Conservation (phyloP, 83 land plant genomes). For the Thuja plicata region DNA sequence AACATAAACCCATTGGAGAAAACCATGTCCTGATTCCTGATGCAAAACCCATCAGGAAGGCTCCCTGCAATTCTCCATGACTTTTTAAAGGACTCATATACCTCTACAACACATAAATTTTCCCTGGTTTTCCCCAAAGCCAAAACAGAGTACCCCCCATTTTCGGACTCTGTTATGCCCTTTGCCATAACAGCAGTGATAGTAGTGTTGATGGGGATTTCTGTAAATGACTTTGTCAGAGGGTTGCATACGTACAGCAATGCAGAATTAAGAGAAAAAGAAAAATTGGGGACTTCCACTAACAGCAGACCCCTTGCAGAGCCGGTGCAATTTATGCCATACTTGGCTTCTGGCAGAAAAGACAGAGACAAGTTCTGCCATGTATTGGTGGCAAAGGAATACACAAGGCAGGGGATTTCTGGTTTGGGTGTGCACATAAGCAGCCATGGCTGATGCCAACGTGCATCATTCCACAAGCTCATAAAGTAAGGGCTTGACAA, state of each 20-base stretch:
- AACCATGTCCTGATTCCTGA: neutral
- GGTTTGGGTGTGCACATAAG: neutral
- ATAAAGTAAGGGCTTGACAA: neutral
- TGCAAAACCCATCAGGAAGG: neutral
- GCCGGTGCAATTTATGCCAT: neutral
- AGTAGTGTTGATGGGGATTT: neutral
- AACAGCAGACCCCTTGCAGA: neutral
- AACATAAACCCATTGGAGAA: neutral
- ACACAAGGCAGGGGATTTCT: neutral
- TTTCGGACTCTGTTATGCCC: neutral
- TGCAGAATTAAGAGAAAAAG: neutral
- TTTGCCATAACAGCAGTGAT: neutral
- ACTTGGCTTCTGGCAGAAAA: neutral
- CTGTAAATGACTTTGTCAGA: neutral
- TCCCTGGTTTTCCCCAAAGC: constrained; percentile 1
- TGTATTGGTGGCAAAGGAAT: constrained; percentile 4
- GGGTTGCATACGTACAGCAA: neutral
- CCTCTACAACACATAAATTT: constrained; percentile 1
- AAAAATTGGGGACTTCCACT: neutral
- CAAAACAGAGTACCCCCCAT: neutral
- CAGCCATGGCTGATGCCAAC: neutral
- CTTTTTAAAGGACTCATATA: neutral
- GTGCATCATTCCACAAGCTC: neutral
- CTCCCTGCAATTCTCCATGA: constrained; percentile 6
- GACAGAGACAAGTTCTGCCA: constrained; percentile 4